A percentile compares a stretch with the other conserved stretches of the same genome.
phyloP scores from a whole-genome alignment of 352 stramenopile genomes.

The Phytophthora aleatoria region DNA sequence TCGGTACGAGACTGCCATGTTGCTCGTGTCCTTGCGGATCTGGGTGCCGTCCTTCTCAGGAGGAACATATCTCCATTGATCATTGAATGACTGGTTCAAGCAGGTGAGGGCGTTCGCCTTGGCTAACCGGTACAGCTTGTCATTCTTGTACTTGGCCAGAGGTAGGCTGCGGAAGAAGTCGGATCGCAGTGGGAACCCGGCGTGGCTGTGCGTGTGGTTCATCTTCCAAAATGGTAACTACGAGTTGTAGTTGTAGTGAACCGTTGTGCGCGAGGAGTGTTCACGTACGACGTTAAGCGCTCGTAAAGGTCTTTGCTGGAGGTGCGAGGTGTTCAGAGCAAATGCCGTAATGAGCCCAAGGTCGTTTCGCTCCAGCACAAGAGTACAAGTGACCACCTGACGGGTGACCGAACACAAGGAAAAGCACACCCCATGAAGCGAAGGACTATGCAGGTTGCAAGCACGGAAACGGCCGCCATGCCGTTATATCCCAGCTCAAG shows the following conservation, averaged over 20 bases:
- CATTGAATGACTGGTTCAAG: constrained; percentile 76
- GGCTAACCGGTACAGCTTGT: constrained; percentile 57
- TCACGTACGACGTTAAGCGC: constrained; percentile 5
- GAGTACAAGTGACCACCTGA: constrained; percentile 13
- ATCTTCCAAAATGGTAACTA: constrained; percentile 18
- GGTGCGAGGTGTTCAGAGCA: constrained; percentile 26
- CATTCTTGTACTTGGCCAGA: constrained; percentile 58
- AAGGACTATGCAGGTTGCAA: constrained; percentile 18
- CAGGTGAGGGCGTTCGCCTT: constrained; percentile 61
- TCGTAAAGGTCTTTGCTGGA: constrained; percentile 2
- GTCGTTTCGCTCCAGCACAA: constrained; percentile 15
- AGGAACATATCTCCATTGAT: constrained; percentile 81
- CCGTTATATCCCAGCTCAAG: constrained; percentile 16
- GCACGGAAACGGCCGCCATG: constrained; percentile 21
- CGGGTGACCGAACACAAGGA: constrained; percentile 15
- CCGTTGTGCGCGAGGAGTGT: neutral
- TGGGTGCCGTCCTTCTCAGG: constrained; percentile 81
- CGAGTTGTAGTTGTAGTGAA: neutral
- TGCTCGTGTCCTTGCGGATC: constrained; percentile 84
- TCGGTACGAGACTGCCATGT: constrained; percentile 67
- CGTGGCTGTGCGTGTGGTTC: constrained; percentile 25
- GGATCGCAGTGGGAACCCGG: constrained; percentile 64
- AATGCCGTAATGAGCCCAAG: constrained; percentile 32
- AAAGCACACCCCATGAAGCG: constrained; percentile 7
- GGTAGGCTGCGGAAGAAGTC: constrained; percentile 78